Base-by-base conservation (phyloP, 2,329 filamentous ascomycete species). In the Penicillium sp. region DNA sequence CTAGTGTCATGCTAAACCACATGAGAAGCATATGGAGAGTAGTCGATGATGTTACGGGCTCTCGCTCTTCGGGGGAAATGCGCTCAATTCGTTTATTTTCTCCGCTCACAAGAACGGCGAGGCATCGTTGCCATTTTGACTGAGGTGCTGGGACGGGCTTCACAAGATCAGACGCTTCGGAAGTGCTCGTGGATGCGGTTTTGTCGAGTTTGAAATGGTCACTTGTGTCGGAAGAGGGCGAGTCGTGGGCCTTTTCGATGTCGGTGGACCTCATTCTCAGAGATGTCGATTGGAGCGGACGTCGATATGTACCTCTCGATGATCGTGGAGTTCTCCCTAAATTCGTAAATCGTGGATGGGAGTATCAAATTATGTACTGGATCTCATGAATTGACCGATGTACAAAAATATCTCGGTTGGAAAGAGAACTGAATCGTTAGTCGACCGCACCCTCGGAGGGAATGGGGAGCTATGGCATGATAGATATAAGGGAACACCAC, bases 1-100 rank as follows among this genome's bases (percentile, higher is more conserved):
- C 68, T 57, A 76, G 65, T 16, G 71, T 69, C 63, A 74, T 73
- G 38, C 72, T 74, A 43, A 75, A 72, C 73, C 73, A 76, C 45
- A 75, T 69, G 3, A 71, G 58, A 18, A 69, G 43, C 62, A 71
- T 71, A 43, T 70, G 63, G n/a, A 71, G 58, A 7, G 61, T 62
- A 1, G 61, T 61, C 1, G 66, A 66, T 21, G 63, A 24, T 22
- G 61, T 68, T 14, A 65, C 49, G 16, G 59, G 52, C 39, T 70
- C 50, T 16, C 69, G 67, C 22, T 71, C 63, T 43, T 71, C 63
- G 24, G 63, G 29, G 2, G 67, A 54, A 18, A 71, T 60, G 0
- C 61, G 69, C 52, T 66, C 64, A 34, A 71, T 67, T 0, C 68
- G 68, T 2, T 60, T 57, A 5, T 53, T 54, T 44, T 71, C 69